Base-by-base conservation (phyloP, 2,329 filamentous ascomycete genomes). In the Trichoderma pleuroti region DNA sequence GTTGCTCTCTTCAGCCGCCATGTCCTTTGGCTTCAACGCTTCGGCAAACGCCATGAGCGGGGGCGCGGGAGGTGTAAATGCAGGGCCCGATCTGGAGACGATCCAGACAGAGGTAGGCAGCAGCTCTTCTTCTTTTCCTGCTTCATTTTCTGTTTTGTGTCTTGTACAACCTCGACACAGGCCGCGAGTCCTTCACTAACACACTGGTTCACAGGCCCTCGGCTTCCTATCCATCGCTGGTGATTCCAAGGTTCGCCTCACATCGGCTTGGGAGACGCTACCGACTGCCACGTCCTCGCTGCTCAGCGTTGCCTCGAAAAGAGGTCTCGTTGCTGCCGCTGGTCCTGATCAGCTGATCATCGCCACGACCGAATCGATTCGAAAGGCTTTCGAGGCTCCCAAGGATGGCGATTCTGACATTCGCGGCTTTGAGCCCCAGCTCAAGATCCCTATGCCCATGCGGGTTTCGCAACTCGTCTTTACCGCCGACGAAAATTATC, bases 401-500 rank as follows among this genome's bases (percentile, higher is more conserved):
- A 86, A 88, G 73, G 82, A 86, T 71, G 86, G 84, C 74, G 90
- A 91, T 72, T 86, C 86, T 72, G 89, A 94, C 73, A 83, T 91
- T 68, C 89, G 91, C 73, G 78, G 85, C 14, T 97, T 97, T 76
- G 84, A 89, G 72, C 92, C 94, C 4, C 89, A 95, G 78, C 84
- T 92, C 65, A 91, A 86, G 71, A 86, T 98, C 8, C 84, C 90
- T 2, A 86, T 97, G 76, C 88, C 92, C 11, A 87, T 90, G 76
- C 90, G 92, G 75, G 87, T 97, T 68, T 97, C 93, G 12, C 96
- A 99, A 79, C 85, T 99, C 24, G 90, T 91, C 18, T 99, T 99
- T 79, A 95, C 93, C 0, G 88, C 93, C n/a, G 93, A 97, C 76
- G 97, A 98, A 78, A 89, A 89, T 75, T 93, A 92, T 75, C 84